These are phyloP conservation scores for Clonostachys byssicola DNA, from an alignment of 2,329 filamentous ascomycete species.

Conservation along the genomic window DNA sequence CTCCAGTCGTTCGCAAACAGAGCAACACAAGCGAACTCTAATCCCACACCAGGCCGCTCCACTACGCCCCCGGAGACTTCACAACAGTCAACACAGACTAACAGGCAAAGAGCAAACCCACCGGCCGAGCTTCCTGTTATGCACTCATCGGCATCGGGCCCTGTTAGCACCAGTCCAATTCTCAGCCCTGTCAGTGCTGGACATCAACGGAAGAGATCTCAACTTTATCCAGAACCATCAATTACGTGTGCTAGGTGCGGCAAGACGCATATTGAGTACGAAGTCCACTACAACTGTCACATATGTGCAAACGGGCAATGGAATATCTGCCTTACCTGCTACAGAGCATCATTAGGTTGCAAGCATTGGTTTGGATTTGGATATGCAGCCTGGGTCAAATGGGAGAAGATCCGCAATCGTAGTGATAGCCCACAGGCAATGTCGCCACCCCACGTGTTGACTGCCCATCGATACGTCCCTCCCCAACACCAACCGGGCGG, in stretches of 20 bases:
- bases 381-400: constrained; percentile 62
- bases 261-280: constrained; percentile 73
- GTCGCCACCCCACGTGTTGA: constrained; percentile 53
- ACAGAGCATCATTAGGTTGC: constrained; percentile 72
- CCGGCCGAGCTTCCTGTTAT: constrained; percentile 34
- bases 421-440: constrained; percentile 23
- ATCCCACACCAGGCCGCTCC: constrained; percentile 1
- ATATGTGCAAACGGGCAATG: constrained; percentile 67
- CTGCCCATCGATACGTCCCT: constrained; percentile 49
- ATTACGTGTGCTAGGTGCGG: constrained; percentile 71
- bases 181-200: constrained; percentile 23
- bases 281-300: constrained; percentile 79
- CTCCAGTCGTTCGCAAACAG: constrained; percentile 25
- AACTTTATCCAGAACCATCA: constrained; percentile 64
- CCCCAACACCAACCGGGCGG: constrained; percentile 45
- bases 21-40: constrained; percentile 16
- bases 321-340: constrained; percentile 79
- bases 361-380: constrained; percentile 88
- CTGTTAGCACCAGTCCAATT: constrained; percentile 4
- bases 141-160: constrained; percentile 13
- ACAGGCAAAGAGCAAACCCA: constrained; percentile 17
- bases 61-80: constrained; percentile 9
- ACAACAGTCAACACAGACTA: constrained; percentile 6
- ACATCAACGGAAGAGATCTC: constrained; percentile 35
- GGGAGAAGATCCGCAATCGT: constrained; percentile 46